Conservation (phyloP, 2,329 filamentous ascomycete genomes). For the Verticillium nonalfalfae region DNA sequence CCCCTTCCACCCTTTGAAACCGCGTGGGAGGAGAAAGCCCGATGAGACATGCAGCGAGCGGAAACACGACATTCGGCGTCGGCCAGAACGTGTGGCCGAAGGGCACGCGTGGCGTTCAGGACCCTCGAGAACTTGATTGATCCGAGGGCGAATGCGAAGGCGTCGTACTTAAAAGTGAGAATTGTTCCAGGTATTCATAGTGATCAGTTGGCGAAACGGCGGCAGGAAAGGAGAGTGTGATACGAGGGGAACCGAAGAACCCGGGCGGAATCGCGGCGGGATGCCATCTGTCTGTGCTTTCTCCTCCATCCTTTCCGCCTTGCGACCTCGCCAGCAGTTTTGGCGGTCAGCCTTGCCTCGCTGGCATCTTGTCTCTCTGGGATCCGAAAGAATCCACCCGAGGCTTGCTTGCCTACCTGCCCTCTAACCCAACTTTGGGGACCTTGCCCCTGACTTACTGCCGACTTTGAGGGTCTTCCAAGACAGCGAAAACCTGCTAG, state of each 20-base stretch:
- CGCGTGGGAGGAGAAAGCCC: not conserved
- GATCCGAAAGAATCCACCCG: not conserved
- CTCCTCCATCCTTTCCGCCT: not conserved
- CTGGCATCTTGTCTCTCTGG: not conserved
- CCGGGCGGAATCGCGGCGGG: not conserved
- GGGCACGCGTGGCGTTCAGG: not conserved
- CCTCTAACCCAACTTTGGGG: not conserved
- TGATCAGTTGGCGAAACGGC: not conserved
- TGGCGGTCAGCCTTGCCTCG: not conserved
- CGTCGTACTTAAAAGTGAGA: not conserved
- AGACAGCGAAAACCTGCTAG: not conserved
- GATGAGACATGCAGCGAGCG: not conserved
- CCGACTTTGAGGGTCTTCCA: not conserved
- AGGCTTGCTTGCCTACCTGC: not conserved
- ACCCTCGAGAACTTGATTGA: not conserved
- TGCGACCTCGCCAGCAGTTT: not conserved
- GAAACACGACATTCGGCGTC: not conserved
- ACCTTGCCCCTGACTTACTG: not conserved
- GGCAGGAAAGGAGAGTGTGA: not conserved
- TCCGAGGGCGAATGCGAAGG: not conserved
- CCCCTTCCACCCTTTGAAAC: not conserved
- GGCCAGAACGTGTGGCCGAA: not conserved
- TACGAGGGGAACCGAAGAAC: not conserved
- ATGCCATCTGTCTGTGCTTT: not conserved
- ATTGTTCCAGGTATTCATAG: too few relatives aligned